phyloP scores from a whole-genome alignment of 495 filamentous ascomycete genomes.

The Penicillium ochrochloron region DNA sequence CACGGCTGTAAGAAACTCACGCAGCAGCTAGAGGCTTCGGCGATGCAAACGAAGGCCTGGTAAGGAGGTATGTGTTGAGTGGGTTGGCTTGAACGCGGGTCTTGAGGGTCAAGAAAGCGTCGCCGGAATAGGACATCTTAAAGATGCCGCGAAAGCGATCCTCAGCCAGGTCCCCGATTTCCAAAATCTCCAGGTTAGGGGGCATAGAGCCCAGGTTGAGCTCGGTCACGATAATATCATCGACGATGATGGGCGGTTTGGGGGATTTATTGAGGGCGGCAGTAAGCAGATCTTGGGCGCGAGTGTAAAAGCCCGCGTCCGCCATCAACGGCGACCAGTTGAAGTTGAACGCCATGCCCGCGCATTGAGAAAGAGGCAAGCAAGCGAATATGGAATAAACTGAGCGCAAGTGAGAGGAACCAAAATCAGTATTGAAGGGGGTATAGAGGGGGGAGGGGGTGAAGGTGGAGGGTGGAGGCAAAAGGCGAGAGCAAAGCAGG shows the following conservation, averaged over 20 bases:
- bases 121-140: conserved; percentile 96
- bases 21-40: conserved; percentile 91
- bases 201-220: conserved; percentile 92
- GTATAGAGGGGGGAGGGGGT: conserved; percentile 17
- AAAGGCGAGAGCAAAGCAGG: conserved; percentile 19
- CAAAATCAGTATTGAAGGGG: conserved; percentile 11
- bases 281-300: conserved; percentile 92
- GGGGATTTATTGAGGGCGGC: conserved; percentile 96
- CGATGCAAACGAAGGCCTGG: conserved; percentile 88
- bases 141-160: conserved; percentile 98
- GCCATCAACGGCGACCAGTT: conserved; percentile 99
- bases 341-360: conserved; percentile 97
- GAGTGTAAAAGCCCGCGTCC: conserved; percentile 84
- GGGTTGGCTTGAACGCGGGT: conserved; percentile 98
- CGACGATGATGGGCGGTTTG: conserved; percentile 98
- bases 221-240: conserved; percentile 98
- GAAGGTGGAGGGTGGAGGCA: conserved; percentile 13
- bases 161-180: conserved; percentile 95
- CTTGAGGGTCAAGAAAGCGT: conserved; percentile 91
- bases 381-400: conserved; percentile 2
- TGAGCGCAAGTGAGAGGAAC: conserved; percentile 9
- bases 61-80: conserved; percentile 90
- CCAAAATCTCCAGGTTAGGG: conserved; percentile 91
- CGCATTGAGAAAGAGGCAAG: conserved; percentile 36
- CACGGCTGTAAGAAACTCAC: conserved; percentile 42